Evolutionary conservation across 257 asterid species (phyloP), one percentile per base, ranked within the genome.

Genomic region (Vinca minor): DNA sequence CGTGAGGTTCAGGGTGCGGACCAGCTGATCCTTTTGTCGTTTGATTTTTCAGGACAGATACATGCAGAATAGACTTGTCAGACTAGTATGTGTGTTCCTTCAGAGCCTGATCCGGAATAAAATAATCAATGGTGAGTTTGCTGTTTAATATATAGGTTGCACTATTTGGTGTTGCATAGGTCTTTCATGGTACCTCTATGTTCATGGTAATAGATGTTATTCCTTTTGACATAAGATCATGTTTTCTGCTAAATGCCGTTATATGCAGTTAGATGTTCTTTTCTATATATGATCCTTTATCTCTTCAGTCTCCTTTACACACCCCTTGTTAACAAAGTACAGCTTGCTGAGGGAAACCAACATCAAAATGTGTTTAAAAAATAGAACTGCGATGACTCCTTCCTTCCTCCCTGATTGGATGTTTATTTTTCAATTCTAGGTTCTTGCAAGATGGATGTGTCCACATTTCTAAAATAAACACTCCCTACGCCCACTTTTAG

Each of bases 51-150:
- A 89, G 98, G 98, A 92, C 81, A 74, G 87, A 78, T 92, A 87
- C 76, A 92, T 85, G 96, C 98, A 89, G 85, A 89, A 92, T 84
- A 82, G 98, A 76, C 93, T 86, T 25, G 98, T 89, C 80, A 81
- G 98, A 78, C 80, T 92, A 79, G 96, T 92, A 66, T 92, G 98
- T 66, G 98, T 92, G 66, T 92, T 89, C 69, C 86, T 92, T 50
- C 96, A 89, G 78, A 87, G 96, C 81, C 76, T 92, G 84, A 92
- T 92, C 76, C 82, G 95, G 59, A 92, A 89, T 83, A 87, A 92
- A 73, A 87, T 87, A 62, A 89, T 92, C 29, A 87, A 89, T 31
- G 98, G 96, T 87, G 73, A 81, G 91, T 70, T 35, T 15, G 21
- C 52, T 59, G 55, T 64, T 47, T 26, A 20, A 49, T 8, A 8